Conservation (phyloP, 495 filamentous ascomycete species). For the Daldinia vernicosa region DNA sequence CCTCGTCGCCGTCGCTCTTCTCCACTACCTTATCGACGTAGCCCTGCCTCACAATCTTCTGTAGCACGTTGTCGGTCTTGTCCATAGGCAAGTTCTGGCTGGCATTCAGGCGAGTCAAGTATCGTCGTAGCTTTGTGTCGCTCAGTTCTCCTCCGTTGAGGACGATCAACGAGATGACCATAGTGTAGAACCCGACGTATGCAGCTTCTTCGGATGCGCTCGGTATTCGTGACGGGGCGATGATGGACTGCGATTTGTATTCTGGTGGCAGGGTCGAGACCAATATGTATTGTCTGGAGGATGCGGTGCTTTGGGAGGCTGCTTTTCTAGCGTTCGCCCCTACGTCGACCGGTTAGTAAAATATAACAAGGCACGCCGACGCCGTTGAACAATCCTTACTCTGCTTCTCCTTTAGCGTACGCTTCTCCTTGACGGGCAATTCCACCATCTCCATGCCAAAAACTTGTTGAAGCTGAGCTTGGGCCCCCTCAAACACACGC, state of each 20-base stretch:
- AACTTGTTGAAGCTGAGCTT: constrained; percentile 66
- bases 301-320: constrained; percentile 52
- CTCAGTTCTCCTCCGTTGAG: constrained; percentile 73
- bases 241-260: constrained; percentile 71
- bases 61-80: constrained; percentile 77
- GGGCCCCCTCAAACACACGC: constrained; percentile 71
- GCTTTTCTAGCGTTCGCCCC: constrained; percentile 53
- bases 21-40: constrained; percentile 82
- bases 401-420: constrained; percentile 78
- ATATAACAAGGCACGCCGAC: constrained; percentile 4
- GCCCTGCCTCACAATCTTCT: constrained; percentile 79
- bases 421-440: constrained; percentile 80
- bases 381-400: constrained; percentile 45
- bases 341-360: constrained; percentile 32
- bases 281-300: constrained; percentile 79
- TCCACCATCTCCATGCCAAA: constrained; percentile 92
- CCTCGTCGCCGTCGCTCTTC: constrained; percentile 68
- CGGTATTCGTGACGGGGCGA: constrained; percentile 72
- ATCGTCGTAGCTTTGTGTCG: constrained; percentile 76
- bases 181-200: constrained; percentile 82
- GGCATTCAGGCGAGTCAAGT: constrained; percentile 78
- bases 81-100: constrained; percentile 78
- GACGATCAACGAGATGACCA: constrained; percentile 78
- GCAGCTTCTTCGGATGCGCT: constrained; percentile 71
- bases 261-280: constrained; percentile 70